These are phyloP conservation scores for Cercospora brassicicola DNA, from an alignment of 2,329 filamentous ascomycete species.

Conservation along the genomic window DNA sequence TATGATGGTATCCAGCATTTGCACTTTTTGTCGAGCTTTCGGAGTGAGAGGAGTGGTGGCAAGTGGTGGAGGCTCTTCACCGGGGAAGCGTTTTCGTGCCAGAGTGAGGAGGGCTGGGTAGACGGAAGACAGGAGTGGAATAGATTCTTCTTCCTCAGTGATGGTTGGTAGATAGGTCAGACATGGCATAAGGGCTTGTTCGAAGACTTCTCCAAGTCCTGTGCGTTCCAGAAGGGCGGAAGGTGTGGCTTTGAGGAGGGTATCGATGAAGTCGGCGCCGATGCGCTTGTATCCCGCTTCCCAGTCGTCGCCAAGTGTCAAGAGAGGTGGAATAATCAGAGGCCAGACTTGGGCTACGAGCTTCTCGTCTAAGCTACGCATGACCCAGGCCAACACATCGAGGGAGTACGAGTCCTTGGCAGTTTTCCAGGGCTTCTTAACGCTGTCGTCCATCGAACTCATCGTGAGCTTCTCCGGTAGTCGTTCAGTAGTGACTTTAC, in stretches of 20 bases:
- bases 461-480: conserved; percentile 42
- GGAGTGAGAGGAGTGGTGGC: conserved; percentile 34
- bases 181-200: conserved; percentile 67
- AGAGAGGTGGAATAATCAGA: conserved; percentile 66
- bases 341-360: conserved; percentile 62
- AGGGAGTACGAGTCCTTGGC: conserved; percentile 51
- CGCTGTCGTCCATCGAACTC: conserved; percentile 43
- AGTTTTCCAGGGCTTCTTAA: conserved; percentile 63
- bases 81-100: conserved; percentile 46
- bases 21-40: conserved; percentile 37
- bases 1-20: conserved; percentile 48
- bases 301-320: conserved; percentile 67
- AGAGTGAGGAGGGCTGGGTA: conserved; percentile 68
- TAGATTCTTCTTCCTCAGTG: conserved; percentile 70
- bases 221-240: conserved; percentile 57
- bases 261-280: conserved; percentile 57
- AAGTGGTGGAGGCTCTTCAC: neutral
- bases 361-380: conserved; percentile 54
- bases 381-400: conserved; percentile 62
- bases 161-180: conserved; percentile 75
- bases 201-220: conserved; percentile 67
- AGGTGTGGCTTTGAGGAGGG: conserved; percentile 59
- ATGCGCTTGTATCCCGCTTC: conserved; percentile 54
- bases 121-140: conserved; percentile 62
- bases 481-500: conserved; percentile 52